Evolutionary conservation across 2,329 filamentous ascomycete species (phyloP), one percentile per base, ranked within the genome.

Genomic region (Tolypocladium amazonense): DNA sequence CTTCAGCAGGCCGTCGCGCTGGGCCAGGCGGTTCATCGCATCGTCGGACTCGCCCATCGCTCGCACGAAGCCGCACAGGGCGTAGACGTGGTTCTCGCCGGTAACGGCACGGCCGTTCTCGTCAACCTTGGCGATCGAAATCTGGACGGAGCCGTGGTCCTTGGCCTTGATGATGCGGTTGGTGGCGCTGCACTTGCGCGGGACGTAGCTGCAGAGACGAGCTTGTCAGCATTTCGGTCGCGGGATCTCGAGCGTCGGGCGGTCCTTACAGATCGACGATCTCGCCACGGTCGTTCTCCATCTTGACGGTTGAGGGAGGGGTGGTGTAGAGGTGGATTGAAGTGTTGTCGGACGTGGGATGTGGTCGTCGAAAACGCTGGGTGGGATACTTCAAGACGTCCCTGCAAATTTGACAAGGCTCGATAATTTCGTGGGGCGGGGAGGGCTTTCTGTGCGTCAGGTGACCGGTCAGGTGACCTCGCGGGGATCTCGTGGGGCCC

Each of bases 161-260:
- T 97, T 97, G 84, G 94, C 92, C 85, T 97, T 97, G 88, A 99
- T 97, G 86, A 97, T 97, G 82, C 94, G 91, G 90, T 96, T 95
- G 79, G 93, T 96, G 72, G 92, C 92, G 79, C 86, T 91, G 90
- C 93, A 97, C 85, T 97, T 97, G 85, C 93, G 91, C 78, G 92
- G 92, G 85, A 96, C 90, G 88, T 96, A 96, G 79, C 91, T 95
- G 76, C 61, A 60, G 64, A 50, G 43, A 30, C 47, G 35, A 57
- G 53, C 52, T 58, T 45, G 67, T 72, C 66, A 72, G 67, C 67
- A 71, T 64, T 63, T 65, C 60, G 60, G 56, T 63, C 65, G 57
- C 62, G 58, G 55, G 60, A 54, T 11, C 11, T 33, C 20, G 56
- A 55, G 12, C 25, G 2, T 45, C 27, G 59, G 67, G 65, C 61